These are phyloP conservation scores for Omphalotus guepiniiformis DNA, from an alignment of 768 basidiomycete species.

Conservation along the genomic window DNA sequence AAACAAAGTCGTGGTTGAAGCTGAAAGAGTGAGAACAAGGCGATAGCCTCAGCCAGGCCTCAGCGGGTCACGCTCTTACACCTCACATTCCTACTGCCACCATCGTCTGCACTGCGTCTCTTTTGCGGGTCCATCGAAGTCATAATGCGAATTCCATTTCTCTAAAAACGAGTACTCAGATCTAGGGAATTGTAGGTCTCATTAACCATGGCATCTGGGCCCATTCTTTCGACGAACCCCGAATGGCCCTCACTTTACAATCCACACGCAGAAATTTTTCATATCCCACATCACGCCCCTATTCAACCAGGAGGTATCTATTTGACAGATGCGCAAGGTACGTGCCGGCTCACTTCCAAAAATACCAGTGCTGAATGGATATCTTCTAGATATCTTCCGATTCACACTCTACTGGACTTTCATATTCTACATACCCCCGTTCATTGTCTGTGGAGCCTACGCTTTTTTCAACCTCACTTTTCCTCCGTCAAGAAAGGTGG, in stretches of 20 bases:
- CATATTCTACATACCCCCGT: conserved; percentile 47
- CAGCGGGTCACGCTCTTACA: too few relatives aligned
- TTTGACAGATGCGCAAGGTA: conserved; percentile 38
- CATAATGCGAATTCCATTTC: too few relatives aligned
- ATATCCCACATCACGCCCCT: conserved; percentile 35
- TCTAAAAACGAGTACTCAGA: too few relatives aligned
- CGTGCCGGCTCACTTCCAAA: background rate
- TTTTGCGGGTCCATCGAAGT: too few relatives aligned
- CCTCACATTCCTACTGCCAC: too few relatives aligned
- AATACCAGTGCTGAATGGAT: background rate
- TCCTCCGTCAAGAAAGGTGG: conserved; percentile 28
- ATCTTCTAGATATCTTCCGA: conserved; percentile 40
- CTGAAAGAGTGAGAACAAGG: too few relatives aligned
- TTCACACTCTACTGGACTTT: conserved; percentile 54
- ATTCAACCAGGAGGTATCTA: conserved; percentile 39
- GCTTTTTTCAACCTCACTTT: conserved; percentile 51
- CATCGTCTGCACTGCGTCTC: too few relatives aligned
- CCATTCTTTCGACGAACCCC: conserved; percentile 11
- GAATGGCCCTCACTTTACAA: conserved; percentile 50
- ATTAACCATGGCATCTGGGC: conserved; percentile 1
- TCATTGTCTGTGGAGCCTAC: conserved; percentile 42
- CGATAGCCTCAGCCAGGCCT: too few relatives aligned
- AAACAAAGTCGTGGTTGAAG: too few relatives aligned
- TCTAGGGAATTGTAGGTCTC: too few relatives aligned
- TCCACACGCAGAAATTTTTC: conserved; percentile 44